Evolutionary conservation across 2,329 filamentous ascomycete species (phyloP).

Genomic region (Trichoderma koningii): DNA sequence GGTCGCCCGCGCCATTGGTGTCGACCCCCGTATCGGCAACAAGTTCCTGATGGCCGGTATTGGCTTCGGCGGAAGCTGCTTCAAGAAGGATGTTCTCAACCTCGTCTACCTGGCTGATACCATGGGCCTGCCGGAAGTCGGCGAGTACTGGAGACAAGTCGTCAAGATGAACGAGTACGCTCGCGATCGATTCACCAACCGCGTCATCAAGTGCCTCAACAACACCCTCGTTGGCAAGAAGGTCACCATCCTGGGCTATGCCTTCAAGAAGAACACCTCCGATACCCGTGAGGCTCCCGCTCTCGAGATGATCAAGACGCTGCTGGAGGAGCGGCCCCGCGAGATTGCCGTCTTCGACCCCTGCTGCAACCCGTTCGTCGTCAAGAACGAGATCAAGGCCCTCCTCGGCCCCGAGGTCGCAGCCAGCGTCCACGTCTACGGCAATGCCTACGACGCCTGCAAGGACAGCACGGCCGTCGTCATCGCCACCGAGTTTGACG

Average conservation of each 20-base stretch:
- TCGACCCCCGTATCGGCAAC: constrained; percentile 70
- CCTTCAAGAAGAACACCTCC: constrained; percentile 78
- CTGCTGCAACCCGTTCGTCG: constrained; percentile 54
- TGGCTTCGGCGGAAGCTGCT: constrained; percentile 79
- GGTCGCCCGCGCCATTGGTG: constrained; percentile 66
- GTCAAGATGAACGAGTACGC: constrained; percentile 77
- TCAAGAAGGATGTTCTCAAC: constrained; percentile 77
- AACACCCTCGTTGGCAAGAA: constrained; percentile 71
- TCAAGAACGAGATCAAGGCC: constrained; percentile 53
- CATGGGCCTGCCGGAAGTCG: constrained; percentile 69
- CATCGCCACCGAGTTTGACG: constrained; percentile 59
- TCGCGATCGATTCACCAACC: constrained; percentile 66
- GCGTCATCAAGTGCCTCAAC: constrained; percentile 67
- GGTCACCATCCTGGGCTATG: constrained; percentile 71
- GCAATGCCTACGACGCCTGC: constrained; percentile 54
- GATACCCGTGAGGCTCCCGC: constrained; percentile 73
- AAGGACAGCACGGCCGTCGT: constrained; percentile 52
- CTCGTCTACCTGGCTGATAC: constrained; percentile 73
- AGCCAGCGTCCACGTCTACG: constrained; percentile 51
- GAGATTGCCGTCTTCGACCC: constrained; percentile 72
- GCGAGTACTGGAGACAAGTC: constrained; percentile 73
- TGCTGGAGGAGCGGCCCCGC: constrained; percentile 64
- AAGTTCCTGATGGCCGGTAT: constrained; percentile 74
- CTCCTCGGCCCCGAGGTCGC: constrained; percentile 46
- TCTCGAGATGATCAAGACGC: constrained; percentile 65